phyloP scores from a whole-genome alignment of 345 rosid genomes.

The Arabidopsis thaliana region DNA sequence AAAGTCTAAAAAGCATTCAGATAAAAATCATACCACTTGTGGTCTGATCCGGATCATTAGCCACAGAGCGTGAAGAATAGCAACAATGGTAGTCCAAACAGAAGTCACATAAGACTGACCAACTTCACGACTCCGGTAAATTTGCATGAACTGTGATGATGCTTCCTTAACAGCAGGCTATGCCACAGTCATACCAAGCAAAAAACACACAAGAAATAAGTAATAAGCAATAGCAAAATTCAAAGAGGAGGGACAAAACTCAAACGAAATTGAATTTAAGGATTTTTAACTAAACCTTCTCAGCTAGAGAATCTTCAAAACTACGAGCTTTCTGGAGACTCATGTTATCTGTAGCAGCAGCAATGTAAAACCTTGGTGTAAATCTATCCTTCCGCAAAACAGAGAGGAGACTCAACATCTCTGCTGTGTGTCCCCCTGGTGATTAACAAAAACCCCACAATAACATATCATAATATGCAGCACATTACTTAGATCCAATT shows the following conservation, averaged over 20 bases:
- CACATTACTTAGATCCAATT: background rate
- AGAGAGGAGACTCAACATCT: conserved; percentile 83
- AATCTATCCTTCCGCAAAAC: conserved; percentile 64
- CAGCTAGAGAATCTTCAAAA: conserved; percentile 63
- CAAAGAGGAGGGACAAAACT: background rate
- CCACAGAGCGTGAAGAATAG: conserved; percentile 68
- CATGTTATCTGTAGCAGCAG: conserved; percentile 94
- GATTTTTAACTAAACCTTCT: conserved; percentile 47
- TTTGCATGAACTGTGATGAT: conserved; percentile 65
- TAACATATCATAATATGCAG: background rate
- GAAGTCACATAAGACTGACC: conserved; percentile 93
- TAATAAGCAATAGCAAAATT: conserved; percentile 9
- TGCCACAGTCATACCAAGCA: conserved; percentile 15
- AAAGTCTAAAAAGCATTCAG: background rate
- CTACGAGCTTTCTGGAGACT: conserved; percentile 86
- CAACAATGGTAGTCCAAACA: conserved; percentile 78
- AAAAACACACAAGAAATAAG: conserved; percentile 21
- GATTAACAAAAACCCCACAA: conserved; percentile 12
- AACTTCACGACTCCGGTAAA: conserved; percentile 94
- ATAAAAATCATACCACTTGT: conserved; percentile 66
- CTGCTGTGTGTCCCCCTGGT: conserved; percentile 94
- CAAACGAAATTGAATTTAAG: background rate
- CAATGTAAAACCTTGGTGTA: conserved; percentile 77
- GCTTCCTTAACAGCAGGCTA: conserved; percentile 50
- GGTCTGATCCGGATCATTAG: conserved; percentile 85